Percentiles rank a stretch among this genome's conserved stretches.
Evolutionary conservation across 495 filamentous ascomycete species (phyloP).

Genomic region (Lasiosphaeria hispida): DNA sequence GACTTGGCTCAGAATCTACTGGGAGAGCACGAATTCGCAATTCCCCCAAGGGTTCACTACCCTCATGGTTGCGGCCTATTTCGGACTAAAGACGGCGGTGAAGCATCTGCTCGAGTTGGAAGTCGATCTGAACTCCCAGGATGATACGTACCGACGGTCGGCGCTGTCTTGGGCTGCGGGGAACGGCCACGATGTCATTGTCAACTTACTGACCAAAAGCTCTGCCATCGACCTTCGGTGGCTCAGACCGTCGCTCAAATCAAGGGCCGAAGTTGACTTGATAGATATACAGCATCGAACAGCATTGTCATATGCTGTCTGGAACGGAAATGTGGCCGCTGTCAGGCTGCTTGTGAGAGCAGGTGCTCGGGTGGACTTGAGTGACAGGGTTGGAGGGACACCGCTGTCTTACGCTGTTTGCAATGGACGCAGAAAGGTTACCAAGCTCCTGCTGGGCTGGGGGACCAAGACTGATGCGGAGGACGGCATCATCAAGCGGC

Average conservation of each 20-base stretch:
- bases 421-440: too few relatives aligned
- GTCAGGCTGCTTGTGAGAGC: too few relatives aligned
- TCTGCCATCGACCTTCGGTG: too few relatives aligned
- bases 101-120: not conserved
- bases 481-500: too few relatives aligned
- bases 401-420: too few relatives aligned
- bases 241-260: constrained; percentile 9
- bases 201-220: constrained; percentile 24
- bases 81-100: not conserved
- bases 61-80: constrained; percentile 4
- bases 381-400: too few relatives aligned
- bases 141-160: constrained; percentile 16
- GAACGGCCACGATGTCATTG: constrained; percentile 24
- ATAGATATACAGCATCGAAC: constrained; percentile 1
- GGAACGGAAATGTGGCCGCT: too few relatives aligned
- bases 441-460: too few relatives aligned
- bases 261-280: not conserved
- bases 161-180: constrained; percentile 29
- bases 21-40: not conserved
- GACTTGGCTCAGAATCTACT: constrained; percentile 3
- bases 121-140: constrained; percentile 2
- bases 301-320: too few relatives aligned
- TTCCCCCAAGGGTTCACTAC: not conserved
- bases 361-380: too few relatives aligned
- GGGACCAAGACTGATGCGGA: too few relatives aligned